These are phyloP conservation scores for Wickerhamomyces chambardii DNA, from an alignment of 805 yeast species.

Conservation along the genomic window DNA sequence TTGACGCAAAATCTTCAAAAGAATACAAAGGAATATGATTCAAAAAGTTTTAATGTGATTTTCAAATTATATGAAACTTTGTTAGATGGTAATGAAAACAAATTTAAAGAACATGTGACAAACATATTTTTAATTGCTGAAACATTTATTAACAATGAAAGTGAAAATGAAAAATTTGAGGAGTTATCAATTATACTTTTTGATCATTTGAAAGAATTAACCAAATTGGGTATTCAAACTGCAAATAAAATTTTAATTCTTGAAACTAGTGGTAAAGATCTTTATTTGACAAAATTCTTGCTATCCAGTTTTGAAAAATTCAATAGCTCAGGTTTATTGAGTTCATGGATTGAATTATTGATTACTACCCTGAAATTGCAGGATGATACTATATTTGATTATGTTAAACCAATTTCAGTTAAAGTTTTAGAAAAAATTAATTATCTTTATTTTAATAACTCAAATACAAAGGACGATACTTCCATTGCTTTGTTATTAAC, in stretches of 20 bases:
- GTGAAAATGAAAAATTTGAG: conserved; percentile 7
- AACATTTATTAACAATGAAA: conserved; percentile 7
- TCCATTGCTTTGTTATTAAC: conserved; percentile 34
- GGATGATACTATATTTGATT: conserved; percentile 16
- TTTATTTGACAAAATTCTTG: conserved; percentile 14
- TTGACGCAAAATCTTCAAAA: too few species aligned
- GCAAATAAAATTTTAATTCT: conserved; percentile 10
- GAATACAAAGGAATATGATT: conserved; percentile 20
- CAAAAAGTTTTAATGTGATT: conserved; percentile 31
- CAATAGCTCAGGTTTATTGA: conserved; percentile 11
- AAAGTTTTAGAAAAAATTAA: conserved; percentile 14
- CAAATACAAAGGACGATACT: conserved; percentile 27
- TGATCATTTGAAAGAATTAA: conserved; percentile 14
- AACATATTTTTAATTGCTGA: conserved; percentile 28
- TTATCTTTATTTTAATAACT: conserved; percentile 7
- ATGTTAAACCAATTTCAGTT: conserved; percentile 12
- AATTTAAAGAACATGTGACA: conserved; percentile 37
- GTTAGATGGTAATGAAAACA: conserved; percentile 48
- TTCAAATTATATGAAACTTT: conserved; percentile 36
- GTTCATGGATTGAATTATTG: conserved; percentile 11
- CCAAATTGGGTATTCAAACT: conserved; percentile 8
- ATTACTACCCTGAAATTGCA: conserved; percentile 13
- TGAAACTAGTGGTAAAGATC: conserved; percentile 7
- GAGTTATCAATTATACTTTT: conserved; percentile 13
- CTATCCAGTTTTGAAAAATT: conserved; percentile 13